Evolutionary conservation across 1,284 basidiomycete species (phyloP).

Genomic region (Fomitopsis schrenkii): DNA sequence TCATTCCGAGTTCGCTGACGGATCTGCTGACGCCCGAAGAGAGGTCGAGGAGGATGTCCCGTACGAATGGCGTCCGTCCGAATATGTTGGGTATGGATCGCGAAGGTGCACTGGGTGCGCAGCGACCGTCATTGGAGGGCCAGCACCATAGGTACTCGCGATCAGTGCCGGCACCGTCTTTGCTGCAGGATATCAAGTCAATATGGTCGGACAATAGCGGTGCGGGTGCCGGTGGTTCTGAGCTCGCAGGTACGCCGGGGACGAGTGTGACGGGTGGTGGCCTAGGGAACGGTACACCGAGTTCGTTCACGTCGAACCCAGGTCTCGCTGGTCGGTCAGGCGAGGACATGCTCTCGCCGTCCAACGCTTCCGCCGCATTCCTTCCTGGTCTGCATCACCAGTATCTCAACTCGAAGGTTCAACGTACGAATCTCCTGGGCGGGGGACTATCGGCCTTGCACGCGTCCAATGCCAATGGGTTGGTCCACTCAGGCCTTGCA

Average conservation of each 20-base stretch:
- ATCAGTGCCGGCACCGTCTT: slow-evolving; percentile 70
- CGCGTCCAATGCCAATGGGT: slow-evolving; percentile 12
- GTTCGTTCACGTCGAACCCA: slow-evolving; percentile 42
- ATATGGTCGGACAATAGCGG: slow-evolving; percentile 57
- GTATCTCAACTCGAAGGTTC: slow-evolving; percentile 46
- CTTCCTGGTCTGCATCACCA: slow-evolving; percentile 63
- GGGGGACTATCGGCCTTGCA: slow-evolving; percentile 24
- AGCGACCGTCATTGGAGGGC: slow-evolving; percentile 30
- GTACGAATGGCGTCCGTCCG: slow-evolving; percentile 48
- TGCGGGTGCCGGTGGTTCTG: slow-evolving; percentile 25
- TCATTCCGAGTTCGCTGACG: slow-evolving; percentile 82
- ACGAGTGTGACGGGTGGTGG: slow-evolving; percentile 22
- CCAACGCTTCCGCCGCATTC: slow-evolving; percentile 77
- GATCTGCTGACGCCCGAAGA: slow-evolving; percentile 87
- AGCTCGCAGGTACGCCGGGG: slow-evolving; percentile 17
- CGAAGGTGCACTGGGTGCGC: slow-evolving; percentile 12
- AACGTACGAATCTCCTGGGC: slow-evolving; percentile 19
- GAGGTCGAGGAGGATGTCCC: slow-evolving; percentile 70
- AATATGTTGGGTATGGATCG: slow-evolving; percentile 13
- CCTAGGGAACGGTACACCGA: slow-evolving; percentile 40
- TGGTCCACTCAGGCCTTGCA: slow-evolving; percentile 20
- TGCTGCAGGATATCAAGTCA: slow-evolving; percentile 68
- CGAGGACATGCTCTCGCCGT: slow-evolving; percentile 40
- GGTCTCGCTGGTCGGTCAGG: slow-evolving; percentile 30
- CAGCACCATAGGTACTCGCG: slow-evolving; percentile 69